Evolutionary conservation across 352 stramenopile genomes (phyloP), one percentile per base, ranked within the genome.

Genomic region (Pythium oligandrum): DNA sequence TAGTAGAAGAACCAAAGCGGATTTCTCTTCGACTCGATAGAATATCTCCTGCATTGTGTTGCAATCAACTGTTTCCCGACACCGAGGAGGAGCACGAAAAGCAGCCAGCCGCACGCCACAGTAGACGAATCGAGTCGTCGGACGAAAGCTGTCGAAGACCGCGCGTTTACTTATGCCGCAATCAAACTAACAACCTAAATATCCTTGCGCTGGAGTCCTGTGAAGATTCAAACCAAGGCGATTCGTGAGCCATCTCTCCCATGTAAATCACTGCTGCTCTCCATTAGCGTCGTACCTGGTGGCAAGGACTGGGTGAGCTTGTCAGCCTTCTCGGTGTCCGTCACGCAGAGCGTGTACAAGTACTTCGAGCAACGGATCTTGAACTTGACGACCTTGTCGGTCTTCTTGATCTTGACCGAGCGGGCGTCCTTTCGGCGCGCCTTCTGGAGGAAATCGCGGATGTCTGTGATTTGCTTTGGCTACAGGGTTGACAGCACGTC

Each of bases 351-450:
- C 55, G 97, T 99, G 88, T 99, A 99, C 67, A 99, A 85, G 76
- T 98, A 98, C 76, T 95, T 96, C 68, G 88, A 98, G 95, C 97
- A 99, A 70, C 97, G 94, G 75, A 99, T 99, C 90, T 99, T 99
- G 90, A 99, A 99, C 90, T 99, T 99, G 74, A 97, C 97, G 55
- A 98, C 88, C 73, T 92, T 78, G 65, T 88, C 80, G 62, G 87
- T 90, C 93, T 99, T 99, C 81, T 98, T 98, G 74, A 99, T 99
- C 84, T 99, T 99, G 45, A 99, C 96, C 61, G 97, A 97, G 67
- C 96, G 97, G 66, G 97, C 97, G 88, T 98, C 93, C 78, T 96
- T 96, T 86, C 96, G 79, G 71, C 96, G 93, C 55, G 96, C 96
- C 86, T 98, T 99, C 82, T 98, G 96, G 68, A 99, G 87, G 80